Evolutionary conservation across 768 basidiomycete species (phyloP), one percentile per base, ranked within the genome.

Genomic region (Leccinum fibrillosum): DNA sequence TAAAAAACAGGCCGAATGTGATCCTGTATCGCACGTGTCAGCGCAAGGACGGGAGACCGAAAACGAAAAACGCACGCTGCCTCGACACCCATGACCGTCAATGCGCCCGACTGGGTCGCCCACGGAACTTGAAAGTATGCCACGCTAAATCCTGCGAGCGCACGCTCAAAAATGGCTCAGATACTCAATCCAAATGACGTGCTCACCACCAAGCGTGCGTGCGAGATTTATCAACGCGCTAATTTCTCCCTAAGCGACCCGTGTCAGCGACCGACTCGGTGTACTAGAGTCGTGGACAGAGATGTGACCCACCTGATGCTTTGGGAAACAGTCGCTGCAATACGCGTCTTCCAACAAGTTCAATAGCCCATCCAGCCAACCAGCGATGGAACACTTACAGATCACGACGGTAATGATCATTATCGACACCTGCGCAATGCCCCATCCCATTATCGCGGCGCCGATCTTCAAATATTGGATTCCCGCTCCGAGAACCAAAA

Each of bases 141-240:
- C 42, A 77, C 74, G 10, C 66, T 57, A 48, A 78, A 78, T 8
- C 76, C 72, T 71, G 26, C 25, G 12, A 0, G 3, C 42, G 28
- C 8, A 2, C 10, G 2, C 42, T 26, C 51, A 0, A 51, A 48
- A 42, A 2, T 30, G 35, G 1, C 11, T 57, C 17, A 49, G 19
- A 54, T 9, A 53, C 26, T 21, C 1, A 1, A 56, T 21, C 50
- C 2, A 44, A 49, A 17, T 2, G 2, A 21, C 8, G 19, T 57
- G 37, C 56, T 69, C 62, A 59, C 75, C 75, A 2, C 64, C 64
- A 10, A 75, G 66, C 0, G 64, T 65, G 10, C 79, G 72, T 10
- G 74, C 70, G 35, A 78, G 70, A 57, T 80, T 80, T 62, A 80
- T 66, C 39, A 80, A 62, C 5, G 79, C 76, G 49, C 75, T 75